Conservation (phyloP, 2,329 filamentous ascomycete genomes). For the Colletotrichum lini region DNA sequence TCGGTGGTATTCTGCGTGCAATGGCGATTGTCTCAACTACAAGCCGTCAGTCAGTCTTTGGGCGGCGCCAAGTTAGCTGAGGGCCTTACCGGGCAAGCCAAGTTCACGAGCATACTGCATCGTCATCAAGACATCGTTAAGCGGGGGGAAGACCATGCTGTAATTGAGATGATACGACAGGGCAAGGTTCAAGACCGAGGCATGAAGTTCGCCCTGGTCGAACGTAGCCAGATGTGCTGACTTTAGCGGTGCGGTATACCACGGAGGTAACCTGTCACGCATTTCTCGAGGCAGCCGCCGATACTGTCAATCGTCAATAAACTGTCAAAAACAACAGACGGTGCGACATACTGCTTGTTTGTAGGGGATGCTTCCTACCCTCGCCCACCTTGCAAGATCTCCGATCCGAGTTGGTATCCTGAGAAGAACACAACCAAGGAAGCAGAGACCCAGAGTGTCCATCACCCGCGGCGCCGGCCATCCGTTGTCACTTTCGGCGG, state of each 20-base stretch:
- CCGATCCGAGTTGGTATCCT: constrained; percentile 82
- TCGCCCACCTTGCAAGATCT: constrained; percentile 79
- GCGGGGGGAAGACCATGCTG: constrained; percentile 77
- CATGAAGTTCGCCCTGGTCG: constrained; percentile 73
- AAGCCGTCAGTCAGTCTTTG: constrained; percentile 2
- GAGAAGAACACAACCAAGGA: constrained; percentile 82
- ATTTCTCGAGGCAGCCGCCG: constrained; percentile 74
- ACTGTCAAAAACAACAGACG: not conserved
- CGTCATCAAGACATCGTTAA: constrained; percentile 79
- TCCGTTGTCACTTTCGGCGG: constrained; percentile 58
- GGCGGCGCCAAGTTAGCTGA: not conserved
- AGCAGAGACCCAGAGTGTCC: constrained; percentile 84
- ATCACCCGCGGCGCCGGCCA: constrained; percentile 76
- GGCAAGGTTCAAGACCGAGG: constrained; percentile 72
- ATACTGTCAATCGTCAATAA: constrained; percentile 56
- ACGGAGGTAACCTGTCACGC: constrained; percentile 73
- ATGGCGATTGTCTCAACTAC: constrained; percentile 54
- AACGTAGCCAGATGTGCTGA: constrained; percentile 59
- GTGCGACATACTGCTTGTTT: constrained; percentile 71
- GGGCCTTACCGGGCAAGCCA: constrained; percentile 77
- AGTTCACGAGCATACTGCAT: constrained; percentile 80
- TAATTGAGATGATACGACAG: constrained; percentile 77
- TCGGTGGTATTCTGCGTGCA: constrained; percentile 68
- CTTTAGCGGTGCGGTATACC: constrained; percentile 73
- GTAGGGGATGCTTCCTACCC: constrained; percentile 78